Evolutionary conservation across 192 early-diverging fungal genomes (phyloP).

Genomic region (Umbelopsis sp.): DNA sequence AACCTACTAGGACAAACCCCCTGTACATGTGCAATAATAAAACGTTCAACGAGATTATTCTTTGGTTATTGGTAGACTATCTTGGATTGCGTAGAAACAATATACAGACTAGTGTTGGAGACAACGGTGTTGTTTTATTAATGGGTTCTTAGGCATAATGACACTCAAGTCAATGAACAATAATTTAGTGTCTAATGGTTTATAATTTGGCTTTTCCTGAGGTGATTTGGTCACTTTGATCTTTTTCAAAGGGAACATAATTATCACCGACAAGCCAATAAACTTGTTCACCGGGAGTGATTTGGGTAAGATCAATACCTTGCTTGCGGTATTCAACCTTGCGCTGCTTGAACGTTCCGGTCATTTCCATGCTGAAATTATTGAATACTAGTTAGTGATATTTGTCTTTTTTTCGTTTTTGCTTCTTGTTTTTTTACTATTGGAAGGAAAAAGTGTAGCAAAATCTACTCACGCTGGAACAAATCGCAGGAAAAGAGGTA

Average conservation of each 20-base stretch:
- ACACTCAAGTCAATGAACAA: neutral
- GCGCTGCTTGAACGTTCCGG: constrained; percentile 55
- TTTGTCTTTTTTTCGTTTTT: too few relatives aligned
- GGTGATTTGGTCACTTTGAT: constrained; percentile 20
- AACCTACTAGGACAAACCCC: constrained; percentile 13
- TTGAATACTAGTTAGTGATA: neutral
- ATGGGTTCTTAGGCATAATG: neutral
- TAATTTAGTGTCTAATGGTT: neutral
- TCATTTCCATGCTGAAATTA: constrained; percentile 42
- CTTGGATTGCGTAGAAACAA: too few relatives aligned
- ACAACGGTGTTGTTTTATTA: too few relatives aligned
- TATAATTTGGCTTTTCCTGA: constrained; percentile 33
- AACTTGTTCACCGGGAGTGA: constrained; percentile 36
- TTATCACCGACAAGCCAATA: constrained; percentile 46
- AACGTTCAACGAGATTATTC: constrained; percentile 10
- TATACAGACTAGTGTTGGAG: too few relatives aligned
- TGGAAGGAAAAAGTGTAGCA: neutral
- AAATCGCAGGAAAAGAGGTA: constrained; percentile 65
- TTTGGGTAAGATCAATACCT: constrained; percentile 42
- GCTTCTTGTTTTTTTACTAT: neutral
- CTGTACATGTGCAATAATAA: constrained; percentile 21
- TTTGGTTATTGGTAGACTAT: neutral
- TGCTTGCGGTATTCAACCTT: constrained; percentile 50
- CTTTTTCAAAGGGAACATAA: constrained; percentile 44
- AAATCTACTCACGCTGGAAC: constrained; percentile 34